A percentile compares a stretch with the other conserved stretches of the same genome.
phyloP scores from a whole-genome alignment of 805 yeast species.

The Yamadazyma insecticola region DNA sequence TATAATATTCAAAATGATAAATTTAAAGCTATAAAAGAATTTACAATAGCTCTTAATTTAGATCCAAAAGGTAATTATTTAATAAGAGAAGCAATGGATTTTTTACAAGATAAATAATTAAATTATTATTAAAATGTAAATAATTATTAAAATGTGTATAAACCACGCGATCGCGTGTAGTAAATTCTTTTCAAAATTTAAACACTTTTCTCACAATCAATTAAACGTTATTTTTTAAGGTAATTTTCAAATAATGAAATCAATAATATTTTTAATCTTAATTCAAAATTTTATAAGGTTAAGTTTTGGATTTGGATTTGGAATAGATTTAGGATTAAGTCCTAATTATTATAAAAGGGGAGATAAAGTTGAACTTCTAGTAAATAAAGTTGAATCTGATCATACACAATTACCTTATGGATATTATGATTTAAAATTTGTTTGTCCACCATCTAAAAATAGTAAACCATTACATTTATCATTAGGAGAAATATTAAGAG shows the following conservation, averaged over 20 bases:
- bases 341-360: conserved; percentile 37
- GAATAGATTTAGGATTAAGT: conserved; percentile 4
- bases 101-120: conserved; percentile 24
- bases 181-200: too few relatives aligned
- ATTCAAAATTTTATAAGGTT: too few relatives aligned
- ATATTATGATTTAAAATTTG: conserved; percentile 73
- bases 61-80: conserved; percentile 91
- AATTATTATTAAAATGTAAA: too few relatives aligned
- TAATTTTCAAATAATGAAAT: too few relatives aligned
- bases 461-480: conserved; percentile 64
- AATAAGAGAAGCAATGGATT: conserved; percentile 78
- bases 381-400: conserved; percentile 77
- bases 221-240: too few relatives aligned
- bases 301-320: too few relatives aligned
- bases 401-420: conserved; percentile 72
- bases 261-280: too few relatives aligned
- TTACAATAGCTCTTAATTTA: conserved; percentile 81
- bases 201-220: too few relatives aligned
- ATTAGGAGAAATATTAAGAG: conserved; percentile 71
- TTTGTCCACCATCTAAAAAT: conserved; percentile 59
- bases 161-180: too few relatives aligned
- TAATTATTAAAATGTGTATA: too few relatives aligned
- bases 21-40: conserved; percentile 75
- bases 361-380: conserved; percentile 62
- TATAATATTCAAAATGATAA: conserved; percentile 73